Percentiles rank a stretch among this genome's conserved stretches.
Evolutionary conservation across 306 rosid genomes (phyloP).

Genomic region (Luffa acutangula): DNA sequence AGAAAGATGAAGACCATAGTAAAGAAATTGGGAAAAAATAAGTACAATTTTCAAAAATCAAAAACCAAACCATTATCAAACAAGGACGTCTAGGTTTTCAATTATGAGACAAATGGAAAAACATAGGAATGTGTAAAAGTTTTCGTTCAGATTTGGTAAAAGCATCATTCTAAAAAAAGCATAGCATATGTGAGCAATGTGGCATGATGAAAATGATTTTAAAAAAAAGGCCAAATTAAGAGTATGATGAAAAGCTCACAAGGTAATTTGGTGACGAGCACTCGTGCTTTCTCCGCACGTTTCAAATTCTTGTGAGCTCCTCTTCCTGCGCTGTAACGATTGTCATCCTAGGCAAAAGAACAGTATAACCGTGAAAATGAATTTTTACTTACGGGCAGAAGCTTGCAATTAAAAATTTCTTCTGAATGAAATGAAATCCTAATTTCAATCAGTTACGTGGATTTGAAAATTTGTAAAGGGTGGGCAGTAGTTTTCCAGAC

Average conservation of each 20-base stretch:
- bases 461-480: not conserved
- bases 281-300: conserved; percentile 91
- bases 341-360: conserved; percentile 51
- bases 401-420: not conserved
- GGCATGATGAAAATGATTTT: not conserved
- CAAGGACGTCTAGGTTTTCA: not conserved
- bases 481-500: not conserved
- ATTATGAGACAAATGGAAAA: not conserved
- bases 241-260: conserved; percentile 32
- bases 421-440: not conserved
- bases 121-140: not conserved
- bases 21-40: too few species aligned
- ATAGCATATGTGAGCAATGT: not conserved
- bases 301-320: conserved; percentile 91
- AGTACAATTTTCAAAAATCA: too few species aligned
- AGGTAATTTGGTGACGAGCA: conserved; percentile 54
- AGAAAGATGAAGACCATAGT: too few species aligned
- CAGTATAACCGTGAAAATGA: not conserved
- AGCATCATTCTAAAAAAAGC: not conserved
- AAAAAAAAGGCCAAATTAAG: not conserved
- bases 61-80: too few species aligned
- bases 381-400: not conserved
- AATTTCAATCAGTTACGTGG: not conserved
- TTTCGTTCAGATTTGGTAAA: not conserved
- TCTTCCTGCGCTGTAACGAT: conserved; percentile 77